Base-by-base conservation (phyloP, 1,284 basidiomycete genomes). In the Fomitopsis palustris region DNA sequence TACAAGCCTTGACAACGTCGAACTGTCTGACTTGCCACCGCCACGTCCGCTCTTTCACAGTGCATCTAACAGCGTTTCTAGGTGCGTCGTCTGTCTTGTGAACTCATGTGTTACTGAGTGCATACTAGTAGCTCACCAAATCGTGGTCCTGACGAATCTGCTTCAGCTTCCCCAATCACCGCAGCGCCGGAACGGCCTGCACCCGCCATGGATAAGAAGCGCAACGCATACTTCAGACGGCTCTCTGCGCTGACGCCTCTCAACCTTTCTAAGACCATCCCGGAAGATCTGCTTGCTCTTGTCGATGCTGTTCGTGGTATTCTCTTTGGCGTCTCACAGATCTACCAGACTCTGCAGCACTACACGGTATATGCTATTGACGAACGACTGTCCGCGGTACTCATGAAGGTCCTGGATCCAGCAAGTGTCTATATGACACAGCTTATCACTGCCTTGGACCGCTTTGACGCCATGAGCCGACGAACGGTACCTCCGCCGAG, bases 171-270 rank as follows among this genome's bases (percentile, higher is more conserved):
- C 0, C 78, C 81, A 21, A 75, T 78, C 2, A 65, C 43, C 16
- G 59, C 70, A 33, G 49, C 49, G 33, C 49, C 49, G 14, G 77
- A 77, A 41, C 72, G 74, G 54, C 72, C 77, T 0, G 76, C 79
- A 3, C 81, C 82, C 42, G 81, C 87, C 7, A 83, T 92, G 69
- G 87, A 92, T 57, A 84, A 84, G 25, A 94, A 96, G 70, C 86
- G 93, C 33, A 93, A 95, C 71, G 92, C 92, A 10, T 99, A 99
- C 74, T 99, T 99, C 76, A 88, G 91, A 31, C 87, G 96, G 19
- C 78, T 96, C 17, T 89, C 88, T 3, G 88, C 89, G 45, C 77
- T 96, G 3, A 91, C 92, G 0, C 75, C 81, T 0, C 84, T 87
- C 17, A 80, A 81, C 0, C 83, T 89, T 35, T 82, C 86, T 25